Evolutionary conservation across 2,329 filamentous ascomycete genomes (phyloP).

Genomic region (Aureobasidium sp.): DNA sequence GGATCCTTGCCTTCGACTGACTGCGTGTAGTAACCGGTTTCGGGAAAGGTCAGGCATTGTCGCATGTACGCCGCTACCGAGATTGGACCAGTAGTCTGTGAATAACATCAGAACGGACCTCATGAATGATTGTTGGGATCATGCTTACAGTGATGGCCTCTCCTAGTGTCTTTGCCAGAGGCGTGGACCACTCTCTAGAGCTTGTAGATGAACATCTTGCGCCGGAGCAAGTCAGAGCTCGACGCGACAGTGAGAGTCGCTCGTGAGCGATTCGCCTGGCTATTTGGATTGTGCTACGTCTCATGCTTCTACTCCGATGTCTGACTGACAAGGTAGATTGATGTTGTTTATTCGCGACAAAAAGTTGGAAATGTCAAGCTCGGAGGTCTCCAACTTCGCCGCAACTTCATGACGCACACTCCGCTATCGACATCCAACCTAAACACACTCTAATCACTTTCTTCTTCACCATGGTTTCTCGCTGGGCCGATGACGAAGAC

Average conservation of each 20-base stretch:
- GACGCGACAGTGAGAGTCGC: background rate
- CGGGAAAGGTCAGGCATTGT: slow-evolving; percentile 87
- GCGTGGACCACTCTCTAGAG: slow-evolving; percentile 79
- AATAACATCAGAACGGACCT: slow-evolving; percentile 25
- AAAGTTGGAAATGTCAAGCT: background rate
- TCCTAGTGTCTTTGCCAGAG: slow-evolving; percentile 77
- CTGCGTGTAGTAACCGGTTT: slow-evolving; percentile 89
- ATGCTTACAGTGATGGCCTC: slow-evolving; percentile 71
- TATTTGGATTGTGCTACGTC: slow-evolving; percentile 12
- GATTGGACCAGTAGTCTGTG: slow-evolving; percentile 75
- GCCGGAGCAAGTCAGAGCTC: slow-evolving; percentile 20
- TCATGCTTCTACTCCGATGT: slow-evolving; percentile 11
- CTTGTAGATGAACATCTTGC: slow-evolving; percentile 36
- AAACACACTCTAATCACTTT: background rate
- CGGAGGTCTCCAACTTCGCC: slow-evolving; percentile 13
- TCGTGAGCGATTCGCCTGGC: background rate
- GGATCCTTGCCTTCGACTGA: slow-evolving; percentile 66
- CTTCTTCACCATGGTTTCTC: slow-evolving; percentile 45
- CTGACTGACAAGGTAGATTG: background rate
- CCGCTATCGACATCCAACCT: background rate
- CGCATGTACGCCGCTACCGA: slow-evolving; percentile 95
- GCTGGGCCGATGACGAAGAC: slow-evolving; percentile 82
- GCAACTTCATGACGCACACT: slow-evolving; percentile 11
- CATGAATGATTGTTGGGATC: slow-evolving; percentile 13
- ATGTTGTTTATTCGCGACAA: slow-evolving; percentile 4